phyloP scores from a whole-genome alignment of 176 grass and related monocot species.

The Oryza nivara region DNA sequence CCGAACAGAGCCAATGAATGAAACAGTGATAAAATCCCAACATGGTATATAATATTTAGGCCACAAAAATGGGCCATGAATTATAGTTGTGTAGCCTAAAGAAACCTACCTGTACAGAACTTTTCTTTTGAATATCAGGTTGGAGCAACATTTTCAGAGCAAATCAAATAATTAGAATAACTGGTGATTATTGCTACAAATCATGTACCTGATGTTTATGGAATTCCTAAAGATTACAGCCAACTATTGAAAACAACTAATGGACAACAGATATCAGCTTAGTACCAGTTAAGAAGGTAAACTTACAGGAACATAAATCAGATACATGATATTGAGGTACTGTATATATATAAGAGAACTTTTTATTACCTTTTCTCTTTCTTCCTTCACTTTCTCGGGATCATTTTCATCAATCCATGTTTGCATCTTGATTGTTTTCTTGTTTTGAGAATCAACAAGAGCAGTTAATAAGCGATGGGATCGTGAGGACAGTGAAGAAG shows the following conservation, averaged over 20 bases:
- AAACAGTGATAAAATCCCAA: not conserved
- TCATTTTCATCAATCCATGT: conserved; percentile 90
- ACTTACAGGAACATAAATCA: not conserved
- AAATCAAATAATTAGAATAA: not conserved
- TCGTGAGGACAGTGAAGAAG: conserved; percentile 95
- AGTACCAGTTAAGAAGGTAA: not conserved
- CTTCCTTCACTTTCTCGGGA: conserved; percentile 85
- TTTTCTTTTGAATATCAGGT: not conserved
- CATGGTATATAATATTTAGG: not conserved
- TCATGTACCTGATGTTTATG: not conserved
- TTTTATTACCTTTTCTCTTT: conserved; percentile 75
- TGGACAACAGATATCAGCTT: not conserved
- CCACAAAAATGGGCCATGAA: not conserved
- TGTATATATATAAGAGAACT: conserved; percentile 9
- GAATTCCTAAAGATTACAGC: not conserved
- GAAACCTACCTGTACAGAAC: not conserved
- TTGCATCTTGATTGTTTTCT: conserved; percentile 90
- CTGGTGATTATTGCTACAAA: not conserved
- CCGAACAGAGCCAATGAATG: not conserved
- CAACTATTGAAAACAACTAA: not conserved
- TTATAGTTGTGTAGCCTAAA: not conserved
- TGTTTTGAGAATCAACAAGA: conserved; percentile 93
- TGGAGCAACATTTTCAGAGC: not conserved
- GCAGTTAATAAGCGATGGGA: conserved; percentile 89
- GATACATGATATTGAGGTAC: not conserved